Evolutionary conservation across 148 eudicot genomes (phyloP).

Genomic region (Rhododendron williamsianum): DNA sequence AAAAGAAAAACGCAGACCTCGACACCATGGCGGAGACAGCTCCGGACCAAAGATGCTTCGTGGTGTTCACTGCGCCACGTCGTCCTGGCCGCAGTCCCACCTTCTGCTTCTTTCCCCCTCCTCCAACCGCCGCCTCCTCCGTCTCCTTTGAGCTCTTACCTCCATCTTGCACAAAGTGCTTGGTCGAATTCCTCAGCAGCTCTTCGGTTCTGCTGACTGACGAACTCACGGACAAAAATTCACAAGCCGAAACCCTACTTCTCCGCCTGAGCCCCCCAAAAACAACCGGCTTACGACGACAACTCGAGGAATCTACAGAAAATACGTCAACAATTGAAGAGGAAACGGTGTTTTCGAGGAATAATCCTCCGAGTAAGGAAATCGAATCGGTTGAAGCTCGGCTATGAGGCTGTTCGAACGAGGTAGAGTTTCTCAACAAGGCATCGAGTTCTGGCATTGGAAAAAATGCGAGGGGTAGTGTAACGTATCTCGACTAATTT

Average conservation of each 20-base stretch:
- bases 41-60: conserved; percentile 90
- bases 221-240: conserved; percentile 56
- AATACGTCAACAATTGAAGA: conserved; percentile 35
- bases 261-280: conserved; percentile 7
- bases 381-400: neutral
- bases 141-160: conserved; percentile 7
- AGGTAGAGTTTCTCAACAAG: conserved; percentile 1
- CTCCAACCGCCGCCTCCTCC: neutral
- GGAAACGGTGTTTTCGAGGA: conserved; percentile 49
- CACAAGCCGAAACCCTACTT: conserved; percentile 9
- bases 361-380: conserved; percentile 44
- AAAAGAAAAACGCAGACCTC: conserved; percentile 32
- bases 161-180: conserved; percentile 14
- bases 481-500: neutral
- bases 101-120: conserved; percentile 12
- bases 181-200: conserved; percentile 13
- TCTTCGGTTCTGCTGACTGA: conserved; percentile 28
- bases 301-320: conserved; percentile 1
- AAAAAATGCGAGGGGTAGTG: neutral
- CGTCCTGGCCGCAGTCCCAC: conserved; percentile 25
- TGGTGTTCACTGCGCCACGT: conserved; percentile 60
- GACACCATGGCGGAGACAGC: conserved; percentile 95
- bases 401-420: neutral
- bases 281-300: neutral
- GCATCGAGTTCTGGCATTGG: conserved; percentile 12